A percentile compares a stretch with the other conserved stretches of the same genome.
Evolutionary conservation across 306 rosid genomes (phyloP).

Genomic region (Alnus glutinosa): DNA sequence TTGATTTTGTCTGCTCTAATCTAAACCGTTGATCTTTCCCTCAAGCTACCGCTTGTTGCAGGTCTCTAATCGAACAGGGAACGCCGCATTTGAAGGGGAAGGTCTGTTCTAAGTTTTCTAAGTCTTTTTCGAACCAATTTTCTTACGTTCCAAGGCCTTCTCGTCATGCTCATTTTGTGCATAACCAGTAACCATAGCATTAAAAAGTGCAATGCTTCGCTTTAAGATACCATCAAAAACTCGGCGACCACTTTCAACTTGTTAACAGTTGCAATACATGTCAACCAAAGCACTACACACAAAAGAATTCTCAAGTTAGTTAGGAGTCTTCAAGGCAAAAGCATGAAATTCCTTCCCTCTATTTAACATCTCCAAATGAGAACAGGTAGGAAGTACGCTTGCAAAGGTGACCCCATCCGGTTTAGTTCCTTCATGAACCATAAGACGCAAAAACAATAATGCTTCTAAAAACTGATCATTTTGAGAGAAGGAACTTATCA

Average conservation of each 20-base stretch:
- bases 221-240: slow-evolving; percentile 54
- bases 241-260: slow-evolving; percentile 49
- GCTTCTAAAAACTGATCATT: slow-evolving; percentile 66
- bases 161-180: slow-evolving; percentile 58
- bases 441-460: slow-evolving; percentile 39
- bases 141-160: slow-evolving; percentile 42
- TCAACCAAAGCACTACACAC: slow-evolving; percentile 81
- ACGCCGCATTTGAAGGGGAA: no score
- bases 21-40: no score
- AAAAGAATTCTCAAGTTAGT: slow-evolving; percentile 57
- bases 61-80: no score
- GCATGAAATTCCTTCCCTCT: slow-evolving; percentile 69
- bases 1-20: no score
- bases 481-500: slow-evolving; percentile 77
- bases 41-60: no score
- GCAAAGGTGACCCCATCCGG: slow-evolving; percentile 77
- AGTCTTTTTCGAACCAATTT: no score
- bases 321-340: slow-evolving; percentile 51
- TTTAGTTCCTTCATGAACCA: slow-evolving; percentile 56
- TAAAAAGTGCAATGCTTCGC: slow-evolving; percentile 59
- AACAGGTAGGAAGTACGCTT: slow-evolving; percentile 81
- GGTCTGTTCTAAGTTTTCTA: no score
- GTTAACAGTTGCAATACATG: slow-evolving; percentile 80
- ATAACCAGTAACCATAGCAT: slow-evolving; percentile 81
- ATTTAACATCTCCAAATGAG: slow-evolving; percentile 68